Base-by-base conservation (phyloP, 345 rosid genomes). In the Hibiscus trionum region DNA sequence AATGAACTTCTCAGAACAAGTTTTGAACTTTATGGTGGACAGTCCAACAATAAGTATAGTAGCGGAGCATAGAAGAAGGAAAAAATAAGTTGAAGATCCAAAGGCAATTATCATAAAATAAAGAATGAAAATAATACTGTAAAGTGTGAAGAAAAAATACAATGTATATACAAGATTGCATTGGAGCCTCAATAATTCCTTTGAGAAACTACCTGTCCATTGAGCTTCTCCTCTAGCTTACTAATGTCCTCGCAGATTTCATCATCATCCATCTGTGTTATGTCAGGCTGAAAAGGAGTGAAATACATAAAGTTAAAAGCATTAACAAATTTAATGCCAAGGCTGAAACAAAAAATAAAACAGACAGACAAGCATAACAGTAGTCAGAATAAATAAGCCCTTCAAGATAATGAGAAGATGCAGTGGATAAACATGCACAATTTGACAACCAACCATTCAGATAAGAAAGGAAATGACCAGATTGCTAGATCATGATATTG, bases 151-250 rank as follows among this genome's bases (percentile, higher is more conserved):
- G 39, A 21, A 58, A 58, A 57, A 58, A 63, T 59, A 53, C 21
- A 69, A 71, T 27, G 42, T 33, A 55, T 7, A 55, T 55, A 19
- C 59, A 11, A 49, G 33, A 46, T 69, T 46, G 7, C 11, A 16
- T 66, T 46, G 31, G 15, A 46, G 31, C 39, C 31, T 26, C 29
- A 68, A n/a, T 9, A 64, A 67, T 17, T 27, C 72, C 52, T 72
- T 46, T 62, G 14, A 74, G 50, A 80, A 83, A 75, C 56, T 90
- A 95, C 99, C 98, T 86, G 96, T 68, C 75, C 83, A 27, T 73
- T 77, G 80, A 81, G 77, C 71, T 85, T 84, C 64, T 88, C 85
- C 85, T 87, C 89, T 77, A 95, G 80, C 58, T 74, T 77, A 77
- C 77, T 74, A 72, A 93, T 83, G 53, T 88, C 91, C 42, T 77